Evolutionary conservation across 495 filamentous ascomycete genomes (phyloP), one percentile per base, ranked within the genome.

Genomic region (Aspergillus homomorphus): DNA sequence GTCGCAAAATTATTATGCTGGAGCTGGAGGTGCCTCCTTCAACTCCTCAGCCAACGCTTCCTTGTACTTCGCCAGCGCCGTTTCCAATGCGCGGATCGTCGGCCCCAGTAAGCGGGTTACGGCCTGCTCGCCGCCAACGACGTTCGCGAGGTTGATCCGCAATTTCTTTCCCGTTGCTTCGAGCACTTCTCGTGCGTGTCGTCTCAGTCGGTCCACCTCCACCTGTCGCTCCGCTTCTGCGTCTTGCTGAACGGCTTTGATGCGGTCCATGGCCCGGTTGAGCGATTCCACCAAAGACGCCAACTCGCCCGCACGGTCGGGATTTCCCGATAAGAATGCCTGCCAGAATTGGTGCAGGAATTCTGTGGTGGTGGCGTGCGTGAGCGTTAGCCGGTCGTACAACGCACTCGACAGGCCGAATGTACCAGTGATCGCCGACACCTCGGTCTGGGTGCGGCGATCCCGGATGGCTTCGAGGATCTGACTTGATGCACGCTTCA

Each of bases 341-440:
- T 83, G 77, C 92, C 92, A 98, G 77, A 97, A 98, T 67, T 98
- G 92, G 61, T 89, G 87, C n/a, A 98, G 75, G 66, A 98, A 98
- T 62, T 98, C 95, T 8, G 87, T 89, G 0, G 91, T 91, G 0
- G 94, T 97, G 43, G 92, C 91, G 67, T 98, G 91, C 18, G 92
- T 96, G 21, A 96, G 81, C 23, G 82, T 84, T 42, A 96, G 80
- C 4, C 86, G 83, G 56, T 95, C 87, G 43, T 90, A 87, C 4
- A 91, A 75, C 0, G 76, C 69, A 0, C 77, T 58, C 0, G 89
- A 83, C 14, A 98, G 77, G 12, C 87, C 87, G 62, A 82, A 83
- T 4, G 83, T 82, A 21, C 81, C 54, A 67, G 73, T 66, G 58
- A 62, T 54, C 0, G 71, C 59, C 16, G 60, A 58, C 23, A 71